Conservation (phyloP, 768 basidiomycete species). For the Serendipita indica region DNA sequence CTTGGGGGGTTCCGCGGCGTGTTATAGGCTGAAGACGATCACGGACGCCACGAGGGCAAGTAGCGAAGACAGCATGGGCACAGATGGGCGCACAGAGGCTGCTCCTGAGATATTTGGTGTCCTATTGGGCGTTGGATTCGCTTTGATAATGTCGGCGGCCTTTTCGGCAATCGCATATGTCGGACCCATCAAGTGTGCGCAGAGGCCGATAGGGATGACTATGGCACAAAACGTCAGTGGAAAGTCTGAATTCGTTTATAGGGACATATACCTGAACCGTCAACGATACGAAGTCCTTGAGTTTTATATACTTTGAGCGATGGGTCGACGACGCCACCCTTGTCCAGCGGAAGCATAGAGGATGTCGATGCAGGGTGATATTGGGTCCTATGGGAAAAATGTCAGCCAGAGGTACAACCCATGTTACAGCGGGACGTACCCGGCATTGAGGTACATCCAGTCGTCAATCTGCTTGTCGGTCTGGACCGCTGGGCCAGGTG, state of each 20-base stretch:
- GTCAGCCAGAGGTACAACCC: neutral
- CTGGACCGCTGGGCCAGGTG: conserved; percentile 5
- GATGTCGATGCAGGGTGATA: conserved; percentile 3
- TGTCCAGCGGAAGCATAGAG: conserved; percentile 32
- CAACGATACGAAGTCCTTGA: conserved; percentile 11
- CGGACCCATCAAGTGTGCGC: conserved; percentile 16
- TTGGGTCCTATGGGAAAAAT: neutral
- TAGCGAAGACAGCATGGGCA: neutral
- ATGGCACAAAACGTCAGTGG: neutral
- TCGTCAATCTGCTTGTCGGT: conserved; percentile 25
- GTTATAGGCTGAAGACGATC: too few relatives aligned
- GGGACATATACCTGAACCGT: neutral
- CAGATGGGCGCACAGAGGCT: neutral
- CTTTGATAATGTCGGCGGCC: conserved; percentile 19
- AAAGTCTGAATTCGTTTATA: neutral
- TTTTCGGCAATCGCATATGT: conserved; percentile 19
- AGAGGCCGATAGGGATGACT: conserved; percentile 7
- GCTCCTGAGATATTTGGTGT: neutral
- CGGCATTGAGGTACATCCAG: conserved; percentile 28
- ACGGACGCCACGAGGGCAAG: neutral
- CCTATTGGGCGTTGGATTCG: conserved; percentile 4
- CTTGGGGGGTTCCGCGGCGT: neutral
- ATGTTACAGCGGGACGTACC: neutral
- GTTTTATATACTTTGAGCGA: conserved; percentile 11
- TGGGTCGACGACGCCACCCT: conserved; percentile 15